Evolutionary conservation across 2,329 filamentous ascomycete species (phyloP), one percentile per base, ranked within the genome.

Genomic region (Neopestalotiopsis sp.): DNA sequence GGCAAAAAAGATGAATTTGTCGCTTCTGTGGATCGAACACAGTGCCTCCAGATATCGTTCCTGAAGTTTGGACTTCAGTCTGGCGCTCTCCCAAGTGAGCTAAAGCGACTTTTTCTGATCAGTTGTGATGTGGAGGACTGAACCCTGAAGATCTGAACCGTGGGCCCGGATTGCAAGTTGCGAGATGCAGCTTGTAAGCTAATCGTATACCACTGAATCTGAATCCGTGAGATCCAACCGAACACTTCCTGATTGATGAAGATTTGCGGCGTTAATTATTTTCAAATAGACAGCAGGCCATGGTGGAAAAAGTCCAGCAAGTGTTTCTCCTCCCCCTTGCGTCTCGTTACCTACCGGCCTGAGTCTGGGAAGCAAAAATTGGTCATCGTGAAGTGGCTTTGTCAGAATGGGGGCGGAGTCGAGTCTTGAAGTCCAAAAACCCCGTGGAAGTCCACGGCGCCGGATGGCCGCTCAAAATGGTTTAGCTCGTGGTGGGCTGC

Each of bases 21-120:
- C 45, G 45, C 45, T 53, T 53, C 45, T 53, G 45, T 53, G 45
- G 45, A 53, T 53, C 45, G 45, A 53, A 53, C 45, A 53, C 45
- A 53, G 45, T 53, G 45, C 45, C 45, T 53, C 45, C 45, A 53
- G 45, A 53, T 53, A 53, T 3, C 45, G n/a, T 53, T 53, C 45
- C 45, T 20, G 45, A 53, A 53, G 45, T 53, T 53, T 53, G 45
- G 45, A 20, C 45, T 53, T 53, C 45, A 53, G 45, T 53, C 45
- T 53, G 45, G 45, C 45, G 45, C 45, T 53, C 45, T 53, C 45
- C 45, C 45, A 53, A 53, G 45, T 53, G 45, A 53, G 45, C 45
- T 53, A 53, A 53, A 53, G 45, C 45, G 45, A 53, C 45, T 20
- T 3, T 53, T 10, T 53, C 5, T 20, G n/a, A 7, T 53, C 45